These are phyloP conservation scores for Pseudogymnoascus sp. DNA, from an alignment of 2,329 filamentous ascomycete genomes.

Conservation along the genomic window DNA sequence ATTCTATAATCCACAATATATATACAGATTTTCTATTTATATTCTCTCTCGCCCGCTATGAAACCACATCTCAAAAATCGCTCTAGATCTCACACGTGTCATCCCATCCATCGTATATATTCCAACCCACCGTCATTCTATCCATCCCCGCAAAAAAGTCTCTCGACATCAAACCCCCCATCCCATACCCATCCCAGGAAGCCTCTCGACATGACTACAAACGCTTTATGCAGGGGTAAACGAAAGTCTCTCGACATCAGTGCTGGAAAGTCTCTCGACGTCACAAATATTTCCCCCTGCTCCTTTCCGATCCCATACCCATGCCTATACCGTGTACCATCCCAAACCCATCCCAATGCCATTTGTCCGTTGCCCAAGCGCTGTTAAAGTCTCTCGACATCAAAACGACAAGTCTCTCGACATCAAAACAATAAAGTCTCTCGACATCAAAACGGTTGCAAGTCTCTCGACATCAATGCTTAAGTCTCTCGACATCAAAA, in stretches of 20 bases:
- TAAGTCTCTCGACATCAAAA: slow-evolving; percentile 1
- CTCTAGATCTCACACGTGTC: background rate
- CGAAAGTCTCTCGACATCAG: slow-evolving; percentile 7
- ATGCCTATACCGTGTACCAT: slow-evolving; percentile 5
- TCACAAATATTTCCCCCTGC: background rate
- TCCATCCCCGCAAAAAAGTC: background rate
- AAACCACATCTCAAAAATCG: background rate
- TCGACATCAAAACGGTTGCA: slow-evolving; percentile 7
- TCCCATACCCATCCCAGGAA: background rate
- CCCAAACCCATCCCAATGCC: background rate
- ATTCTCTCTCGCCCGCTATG: background rate
- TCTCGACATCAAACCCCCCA: background rate
- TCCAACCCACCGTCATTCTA: background rate
- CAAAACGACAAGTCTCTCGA: slow-evolving; percentile 7
- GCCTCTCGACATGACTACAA: slow-evolving; percentile 6
- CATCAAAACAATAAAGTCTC: slow-evolving; percentile 10
- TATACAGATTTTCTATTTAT: background rate
- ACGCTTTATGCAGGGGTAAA: slow-evolving; percentile 3
- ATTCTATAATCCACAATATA: background rate
- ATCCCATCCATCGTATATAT: background rate
- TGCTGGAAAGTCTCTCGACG: slow-evolving; percentile 10
- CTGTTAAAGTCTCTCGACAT: background rate
- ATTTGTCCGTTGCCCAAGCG: slow-evolving; percentile 1
- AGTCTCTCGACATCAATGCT: slow-evolving; percentile 9
- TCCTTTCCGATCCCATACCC: background rate